These are phyloP conservation scores for Myochromella boudieri DNA, from an alignment of 768 basidiomycete species.

Conservation along the genomic window DNA sequence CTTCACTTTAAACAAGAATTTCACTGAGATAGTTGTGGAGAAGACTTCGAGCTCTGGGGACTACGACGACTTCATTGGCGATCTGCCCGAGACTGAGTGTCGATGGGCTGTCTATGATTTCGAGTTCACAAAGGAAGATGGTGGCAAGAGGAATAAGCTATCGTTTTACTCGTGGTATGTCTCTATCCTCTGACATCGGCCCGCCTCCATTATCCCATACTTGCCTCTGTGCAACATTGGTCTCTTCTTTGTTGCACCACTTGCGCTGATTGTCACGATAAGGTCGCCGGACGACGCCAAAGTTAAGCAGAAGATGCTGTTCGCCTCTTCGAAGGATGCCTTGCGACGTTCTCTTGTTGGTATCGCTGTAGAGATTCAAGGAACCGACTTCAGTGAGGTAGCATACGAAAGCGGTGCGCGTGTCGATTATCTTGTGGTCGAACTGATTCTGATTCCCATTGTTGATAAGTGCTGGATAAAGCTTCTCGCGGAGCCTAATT, in stretches of 20 bases:
- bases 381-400: constrained; percentile 75
- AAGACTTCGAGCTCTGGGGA: constrained; percentile 51
- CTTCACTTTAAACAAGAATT: constrained; percentile 59
- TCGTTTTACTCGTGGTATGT: constrained; percentile 84
- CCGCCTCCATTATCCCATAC: not conserved
- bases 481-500: constrained; percentile 26
- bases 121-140: constrained; percentile 72
- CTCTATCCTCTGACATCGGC: constrained; percentile 4
- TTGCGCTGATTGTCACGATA: constrained; percentile 26
- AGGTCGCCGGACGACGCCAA: constrained; percentile 88
- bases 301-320: constrained; percentile 92
- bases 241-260: not conserved
- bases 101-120: constrained; percentile 95
- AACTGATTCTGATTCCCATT: not conserved
- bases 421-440: not conserved
- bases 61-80: constrained; percentile 74
- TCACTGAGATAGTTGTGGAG: constrained; percentile 76
- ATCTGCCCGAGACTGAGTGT: constrained; percentile 74
- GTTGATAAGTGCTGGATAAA: constrained; percentile 34
- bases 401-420: constrained; percentile 65
- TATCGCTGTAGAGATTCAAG: constrained; percentile 81
- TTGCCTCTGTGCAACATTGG: not conserved
- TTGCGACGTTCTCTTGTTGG: constrained; percentile 74
- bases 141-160: constrained; percentile 84
- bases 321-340: constrained; percentile 84